phyloP scores from a whole-genome alignment of 164 flowering plant genomes.

The Magnolia kwangsiensis region DNA sequence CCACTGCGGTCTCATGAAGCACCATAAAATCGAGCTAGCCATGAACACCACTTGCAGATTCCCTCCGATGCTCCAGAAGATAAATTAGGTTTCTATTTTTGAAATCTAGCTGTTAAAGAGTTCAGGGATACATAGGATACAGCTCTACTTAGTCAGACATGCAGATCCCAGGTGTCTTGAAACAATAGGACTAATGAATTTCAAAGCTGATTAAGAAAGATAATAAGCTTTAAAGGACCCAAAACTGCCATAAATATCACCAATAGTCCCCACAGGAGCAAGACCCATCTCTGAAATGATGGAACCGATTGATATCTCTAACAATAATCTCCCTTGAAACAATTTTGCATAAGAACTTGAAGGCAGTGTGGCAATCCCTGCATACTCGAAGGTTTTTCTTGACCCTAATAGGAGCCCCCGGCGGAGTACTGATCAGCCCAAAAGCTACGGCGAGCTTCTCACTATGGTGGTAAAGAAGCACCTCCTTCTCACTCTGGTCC shows the following conservation, averaged over 20 bases:
- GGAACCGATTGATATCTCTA: slow-evolving; percentile 23
- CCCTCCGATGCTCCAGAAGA: too few relatives aligned
- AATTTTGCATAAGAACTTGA: slow-evolving; percentile 20
- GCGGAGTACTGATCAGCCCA: slow-evolving; percentile 20
- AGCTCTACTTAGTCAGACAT: background rate
- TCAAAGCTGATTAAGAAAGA: background rate
- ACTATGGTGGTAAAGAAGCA: slow-evolving; percentile 21
- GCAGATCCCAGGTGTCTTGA: background rate
- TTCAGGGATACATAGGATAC: background rate
- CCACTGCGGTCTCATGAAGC: too few relatives aligned
- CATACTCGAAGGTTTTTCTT: slow-evolving; percentile 22
- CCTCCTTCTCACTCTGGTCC: slow-evolving; percentile 18
- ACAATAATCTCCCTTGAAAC: slow-evolving; percentile 23
- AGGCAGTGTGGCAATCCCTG: slow-evolving; percentile 21
- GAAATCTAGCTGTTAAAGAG: background rate
- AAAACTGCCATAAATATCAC: background rate
- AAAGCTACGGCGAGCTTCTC: slow-evolving; percentile 23
- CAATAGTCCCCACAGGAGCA: slow-evolving; percentile 23
- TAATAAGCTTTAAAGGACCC: background rate
- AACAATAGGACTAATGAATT: background rate
- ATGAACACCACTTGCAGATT: too few relatives aligned
- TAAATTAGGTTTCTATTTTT: background rate
- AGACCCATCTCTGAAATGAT: slow-evolving; percentile 20
- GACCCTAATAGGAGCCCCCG: slow-evolving; percentile 18
- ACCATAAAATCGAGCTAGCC: too few relatives aligned